These are phyloP conservation scores for Aspergillus quadrilineatus DNA, from an alignment of 2,329 filamentous ascomycete genomes.

Conservation along the genomic window DNA sequence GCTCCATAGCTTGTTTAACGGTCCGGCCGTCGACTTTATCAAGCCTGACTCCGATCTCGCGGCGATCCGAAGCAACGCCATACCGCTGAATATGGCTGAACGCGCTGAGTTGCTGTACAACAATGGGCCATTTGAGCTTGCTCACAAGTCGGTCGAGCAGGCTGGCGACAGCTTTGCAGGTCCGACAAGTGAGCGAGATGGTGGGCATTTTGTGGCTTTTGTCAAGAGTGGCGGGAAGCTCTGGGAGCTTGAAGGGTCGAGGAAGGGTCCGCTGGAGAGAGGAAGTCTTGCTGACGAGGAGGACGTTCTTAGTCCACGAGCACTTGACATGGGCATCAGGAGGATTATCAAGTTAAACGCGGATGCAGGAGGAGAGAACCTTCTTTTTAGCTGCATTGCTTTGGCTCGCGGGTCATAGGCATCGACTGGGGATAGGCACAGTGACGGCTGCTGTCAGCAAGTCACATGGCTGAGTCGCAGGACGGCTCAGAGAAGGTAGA, in stretches of 20 bases:
- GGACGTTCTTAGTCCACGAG: constrained; percentile 31
- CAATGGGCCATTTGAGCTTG: neutral
- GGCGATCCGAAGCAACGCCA: constrained; percentile 44
- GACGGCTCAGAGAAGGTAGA: no score
- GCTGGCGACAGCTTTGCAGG: no score
- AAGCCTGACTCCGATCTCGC: constrained; percentile 45
- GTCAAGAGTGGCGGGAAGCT: constrained; percentile 34
- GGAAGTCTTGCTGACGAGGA: constrained; percentile 29
- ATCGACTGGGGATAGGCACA: no score
- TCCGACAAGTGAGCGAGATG: constrained; percentile 2
- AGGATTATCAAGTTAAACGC: no score
- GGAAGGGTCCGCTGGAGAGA: constrained; percentile 32
- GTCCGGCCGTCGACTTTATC: constrained; percentile 43
- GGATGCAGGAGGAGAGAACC: no score
- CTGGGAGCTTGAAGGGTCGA: constrained; percentile 36
- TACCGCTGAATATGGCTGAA: constrained; percentile 45
- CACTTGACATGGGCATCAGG: constrained; percentile 15
- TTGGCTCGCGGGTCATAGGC: no score
- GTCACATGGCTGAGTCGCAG: no score
- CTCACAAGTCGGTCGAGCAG: no score
- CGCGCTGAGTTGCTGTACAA: constrained; percentile 56
- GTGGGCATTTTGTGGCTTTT: constrained; percentile 31
- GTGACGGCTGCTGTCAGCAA: no score
- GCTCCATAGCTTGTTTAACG: constrained; percentile 56
- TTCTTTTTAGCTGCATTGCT: no score